These are phyloP conservation scores for Liquidambar formosana DNA, from an alignment of 164 flowering plant genomes.

Conservation along the genomic window DNA sequence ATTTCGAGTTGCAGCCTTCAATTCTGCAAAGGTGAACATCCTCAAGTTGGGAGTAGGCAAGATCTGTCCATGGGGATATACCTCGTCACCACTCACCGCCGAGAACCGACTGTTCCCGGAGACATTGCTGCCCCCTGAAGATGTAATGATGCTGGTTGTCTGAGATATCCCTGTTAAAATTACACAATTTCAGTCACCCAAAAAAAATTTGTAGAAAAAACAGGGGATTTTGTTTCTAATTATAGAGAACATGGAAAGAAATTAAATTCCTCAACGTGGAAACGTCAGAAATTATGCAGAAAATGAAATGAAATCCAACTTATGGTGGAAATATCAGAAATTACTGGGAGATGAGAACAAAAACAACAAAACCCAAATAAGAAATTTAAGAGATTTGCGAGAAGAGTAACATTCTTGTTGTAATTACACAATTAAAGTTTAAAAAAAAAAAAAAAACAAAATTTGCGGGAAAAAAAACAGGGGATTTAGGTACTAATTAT, in stretches of 20 bases:
- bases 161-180: constrained; percentile 31
- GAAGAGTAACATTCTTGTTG: neutral
- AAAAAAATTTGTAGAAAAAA: too few relatives aligned
- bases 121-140: constrained; percentile 35
- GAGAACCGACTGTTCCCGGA: constrained; percentile 50
- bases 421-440: neutral
- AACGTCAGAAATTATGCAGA: neutral
- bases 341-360: neutral
- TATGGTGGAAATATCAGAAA: neutral
- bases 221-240: too few relatives aligned
- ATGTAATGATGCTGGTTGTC: constrained; percentile 32
- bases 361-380: constrained; percentile 6
- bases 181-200: neutral
- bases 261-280: neutral
- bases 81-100: constrained; percentile 37
- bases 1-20: constrained; percentile 54
- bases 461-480: neutral
- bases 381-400: neutral
- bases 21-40: constrained; percentile 43
- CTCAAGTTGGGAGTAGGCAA: constrained; percentile 46
- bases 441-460: neutral
- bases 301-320: neutral
- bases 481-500: neutral
- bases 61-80: constrained; percentile 39
- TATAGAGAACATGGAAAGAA: neutral